phyloP scores from a whole-genome alignment of 1,139 yeast genomes.

The Geotrichum histeridarum region DNA sequence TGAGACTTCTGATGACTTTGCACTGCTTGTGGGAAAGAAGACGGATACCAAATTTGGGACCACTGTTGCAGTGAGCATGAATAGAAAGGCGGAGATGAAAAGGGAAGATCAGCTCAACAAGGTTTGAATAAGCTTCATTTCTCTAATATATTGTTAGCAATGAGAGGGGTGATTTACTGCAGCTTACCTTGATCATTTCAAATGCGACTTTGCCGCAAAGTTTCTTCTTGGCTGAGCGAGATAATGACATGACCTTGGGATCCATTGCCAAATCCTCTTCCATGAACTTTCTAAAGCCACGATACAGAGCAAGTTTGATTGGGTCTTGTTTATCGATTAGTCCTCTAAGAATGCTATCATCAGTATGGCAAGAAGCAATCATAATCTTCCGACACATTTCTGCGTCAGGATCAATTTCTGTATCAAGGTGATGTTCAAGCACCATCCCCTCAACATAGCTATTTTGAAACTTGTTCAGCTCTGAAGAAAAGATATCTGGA shows the following conservation, averaged over 20 bases:
- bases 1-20: conserved; percentile 9
- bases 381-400: conserved; percentile 18
- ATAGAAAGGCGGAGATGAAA: conserved; percentile 19
- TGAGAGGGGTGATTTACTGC: neutral
- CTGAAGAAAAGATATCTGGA: conserved; percentile 17
- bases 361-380: conserved; percentile 18
- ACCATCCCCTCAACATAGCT: conserved; percentile 7
- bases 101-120: conserved; percentile 18
- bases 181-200: conserved; percentile 19
- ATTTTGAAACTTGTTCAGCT: conserved; percentile 3
- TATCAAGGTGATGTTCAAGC: conserved; percentile 13
- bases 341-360: conserved; percentile 10
- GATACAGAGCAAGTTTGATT: conserved; percentile 16
- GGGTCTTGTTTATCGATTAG: conserved; percentile 19
- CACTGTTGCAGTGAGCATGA: conserved; percentile 20
- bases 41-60: conserved; percentile 20
- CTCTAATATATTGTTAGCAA: conserved; percentile 1
- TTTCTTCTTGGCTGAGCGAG: conserved; percentile 13
- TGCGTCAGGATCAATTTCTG: conserved; percentile 15
- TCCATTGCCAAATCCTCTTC: conserved; percentile 18
- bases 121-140: conserved; percentile 20
- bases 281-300: conserved; percentile 19
- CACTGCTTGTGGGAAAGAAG: conserved; percentile 13
- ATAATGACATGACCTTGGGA: conserved; percentile 4
- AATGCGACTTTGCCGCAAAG: conserved; percentile 19